Base-by-base conservation (phyloP, 1,284 basidiomycete species). In the Sporisorium sorghi region DNA sequence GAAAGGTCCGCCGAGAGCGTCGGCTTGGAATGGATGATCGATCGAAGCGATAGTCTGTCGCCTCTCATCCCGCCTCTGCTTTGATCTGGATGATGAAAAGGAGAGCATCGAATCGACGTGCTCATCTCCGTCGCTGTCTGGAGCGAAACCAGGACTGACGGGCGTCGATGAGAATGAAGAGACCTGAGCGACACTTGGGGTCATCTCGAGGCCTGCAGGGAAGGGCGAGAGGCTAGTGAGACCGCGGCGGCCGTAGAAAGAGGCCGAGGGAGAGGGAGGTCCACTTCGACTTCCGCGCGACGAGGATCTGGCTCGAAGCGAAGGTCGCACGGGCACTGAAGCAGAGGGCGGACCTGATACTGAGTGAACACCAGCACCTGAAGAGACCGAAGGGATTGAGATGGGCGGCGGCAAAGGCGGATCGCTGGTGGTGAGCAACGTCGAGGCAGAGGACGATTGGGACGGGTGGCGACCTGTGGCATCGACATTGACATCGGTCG, bases 241-340 rank as follows among this genome's bases (percentile, higher is more conserved):
- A 9, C 71, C 71, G 19, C 71, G 57, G 19, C 71, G 49, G 11
- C 71, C 72, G 30, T 70, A 74, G 44, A 74, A 74, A 1, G 72
- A 74, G 21, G 72, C 72, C 10, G 72, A 70, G 5, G 72, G 72
- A 10, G 67, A 70, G 0, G 72, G 67, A 3, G 72, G 72, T 0
- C 72, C 72, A 26, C 71, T 73, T 14, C 71, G 65, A 44, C 71
- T 73, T n/a, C 65, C 65, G n/a, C 71, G 60, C 7, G 65, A 65
- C 14, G 52, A 54, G 3, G 71, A 68, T 37, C 65, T 54, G 23
- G 68, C 56, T 37, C 62, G 58, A 15, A 65, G 46, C 12, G 58
- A 14, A 11, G 68, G 68, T 39, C 61, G 26, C 8, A 54, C 37
- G n/a, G 37, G 30, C 10, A 32, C 9, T n/a, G 50, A 32, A 21